Evolutionary conservation across 176 grass and related monocot genomes (phyloP).

Genomic region (Oryza longistaminata): DNA sequence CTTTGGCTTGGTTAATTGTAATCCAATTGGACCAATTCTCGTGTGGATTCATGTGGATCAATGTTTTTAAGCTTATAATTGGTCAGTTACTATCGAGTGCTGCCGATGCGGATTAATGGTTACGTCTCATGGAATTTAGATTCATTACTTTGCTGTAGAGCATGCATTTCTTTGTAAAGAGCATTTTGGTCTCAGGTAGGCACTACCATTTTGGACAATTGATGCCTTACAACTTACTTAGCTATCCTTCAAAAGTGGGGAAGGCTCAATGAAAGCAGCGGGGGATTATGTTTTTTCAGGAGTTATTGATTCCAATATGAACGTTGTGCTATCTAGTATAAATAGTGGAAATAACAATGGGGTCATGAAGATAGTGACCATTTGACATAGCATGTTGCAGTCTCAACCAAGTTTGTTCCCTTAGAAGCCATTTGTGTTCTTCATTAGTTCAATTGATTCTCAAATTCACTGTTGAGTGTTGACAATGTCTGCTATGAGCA

Average conservation of each 20-base stretch:
- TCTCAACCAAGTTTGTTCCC: conserved; percentile 18
- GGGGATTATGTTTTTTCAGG: neutral
- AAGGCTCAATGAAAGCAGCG: neutral
- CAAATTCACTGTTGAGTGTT: neutral
- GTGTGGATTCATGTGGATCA: neutral
- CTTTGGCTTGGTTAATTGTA: neutral
- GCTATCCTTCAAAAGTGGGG: neutral
- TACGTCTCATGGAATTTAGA: neutral
- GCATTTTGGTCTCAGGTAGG: neutral
- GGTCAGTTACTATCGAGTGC: neutral
- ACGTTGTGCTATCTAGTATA: conserved; percentile 1
- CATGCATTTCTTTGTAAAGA: neutral
- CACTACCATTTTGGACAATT: conserved; percentile 14
- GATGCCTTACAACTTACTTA: neutral
- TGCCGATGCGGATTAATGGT: neutral
- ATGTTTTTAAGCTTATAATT: neutral
- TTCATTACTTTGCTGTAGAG: conserved; percentile 1
- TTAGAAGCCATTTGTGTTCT: neutral
- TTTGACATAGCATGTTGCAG: neutral
- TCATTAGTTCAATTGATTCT: neutral
- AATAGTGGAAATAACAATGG: neutral
- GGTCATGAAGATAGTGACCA: neutral
- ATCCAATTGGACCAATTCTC: neutral
- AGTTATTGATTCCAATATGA: conserved; percentile 3
- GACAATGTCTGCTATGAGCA: neutral